Base-by-base conservation (phyloP, 73 alveolate genomes). In the Urostyla sp. region DNA sequence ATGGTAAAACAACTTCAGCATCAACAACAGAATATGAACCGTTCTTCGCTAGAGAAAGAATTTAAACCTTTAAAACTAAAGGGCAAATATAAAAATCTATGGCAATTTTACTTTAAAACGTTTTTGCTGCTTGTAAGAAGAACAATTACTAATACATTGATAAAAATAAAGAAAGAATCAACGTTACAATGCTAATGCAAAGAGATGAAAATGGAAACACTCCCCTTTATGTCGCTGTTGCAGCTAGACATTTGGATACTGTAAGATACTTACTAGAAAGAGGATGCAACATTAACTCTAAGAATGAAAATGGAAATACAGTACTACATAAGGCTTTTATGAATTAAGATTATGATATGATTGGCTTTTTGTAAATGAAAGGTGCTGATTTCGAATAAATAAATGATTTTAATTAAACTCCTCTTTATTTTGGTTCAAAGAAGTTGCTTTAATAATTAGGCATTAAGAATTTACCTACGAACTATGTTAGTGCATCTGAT, bases 211-310 rank as follows among this genome's bases (percentile, higher is more conserved):
- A 55, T 10, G 80, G 74, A 4, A 83, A 83, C 40, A 72, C 89
- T 50, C 89, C 85, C 2, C 63, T 85, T 31, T 85, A 85, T 44
- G 61, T 53, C n/a, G 85, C 89, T n/a, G 88, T 85, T 4, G 87
- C 75, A 8, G 37, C 45, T 46, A 43, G 52, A 15, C 40, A 59
- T 15, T 31, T 35, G 5, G 80, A 85, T 30, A 44, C 75, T 35
- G 93, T 36, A 0, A 49, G 59, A 46, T 24, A 36, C 40, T 23
- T 85, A 27, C 59, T 85, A 3, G 74, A 43, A 2, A 60, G 49
- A 21, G 93, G 93, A 16, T 84, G 74, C 27, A 50, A 61, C 43
- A 74, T 72, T 2, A 76, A 85, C 72, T 23, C 63, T 21, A 44
- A 49, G 50, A 84, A 84, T 59, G 85, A 75, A 31, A 31, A 50